Percentiles rank a stretch among this genome's conserved stretches.
Conservation (phyloP, 2,329 filamentous ascomycete genomes). For the Fusarium avenaceum region DNA sequence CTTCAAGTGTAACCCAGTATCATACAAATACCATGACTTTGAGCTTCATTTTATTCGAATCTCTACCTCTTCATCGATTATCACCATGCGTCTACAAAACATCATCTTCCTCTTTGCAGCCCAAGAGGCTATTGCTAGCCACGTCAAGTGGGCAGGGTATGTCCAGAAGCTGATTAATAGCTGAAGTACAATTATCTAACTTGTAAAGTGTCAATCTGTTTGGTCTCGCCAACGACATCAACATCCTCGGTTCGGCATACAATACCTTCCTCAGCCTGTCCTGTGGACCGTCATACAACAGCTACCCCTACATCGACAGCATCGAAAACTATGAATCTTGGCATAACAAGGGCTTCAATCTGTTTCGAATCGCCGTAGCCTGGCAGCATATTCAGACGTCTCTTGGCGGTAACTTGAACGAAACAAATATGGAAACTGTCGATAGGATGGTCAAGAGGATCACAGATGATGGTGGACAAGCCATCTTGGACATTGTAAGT, state of each 20-base stretch:
- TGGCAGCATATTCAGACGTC: conserved; percentile 10
- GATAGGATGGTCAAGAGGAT: not conserved
- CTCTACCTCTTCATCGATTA: too few species aligned
- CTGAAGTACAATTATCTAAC: not conserved
- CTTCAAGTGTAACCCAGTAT: not conserved
- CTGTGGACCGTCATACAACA: conserved; percentile 1
- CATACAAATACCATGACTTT: not conserved
- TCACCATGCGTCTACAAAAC: not conserved
- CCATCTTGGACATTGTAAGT: conserved; percentile 4
- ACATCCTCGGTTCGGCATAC: conserved; percentile 9
- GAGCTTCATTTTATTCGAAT: too few species aligned
- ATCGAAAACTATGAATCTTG: conserved; percentile 1
- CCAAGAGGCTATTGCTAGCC: not conserved
- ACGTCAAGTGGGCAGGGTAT: conserved; percentile 3
- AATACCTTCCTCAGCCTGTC: not conserved
- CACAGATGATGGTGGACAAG: conserved; percentile 6
- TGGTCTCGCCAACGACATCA: conserved; percentile 9
- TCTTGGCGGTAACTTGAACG: conserved; percentile 1
- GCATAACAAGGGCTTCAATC: conserved; percentile 3
- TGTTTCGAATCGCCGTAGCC: conserved; percentile 5
- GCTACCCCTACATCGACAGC: not conserved
- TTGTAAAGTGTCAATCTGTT: not conserved
- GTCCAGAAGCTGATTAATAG: not conserved
- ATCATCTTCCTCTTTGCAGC: not conserved
- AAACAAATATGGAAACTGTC: conserved; percentile 1